Conservation (phyloP, 2,329 filamentous ascomycete species). For the Coniochaeta sp. region DNA sequence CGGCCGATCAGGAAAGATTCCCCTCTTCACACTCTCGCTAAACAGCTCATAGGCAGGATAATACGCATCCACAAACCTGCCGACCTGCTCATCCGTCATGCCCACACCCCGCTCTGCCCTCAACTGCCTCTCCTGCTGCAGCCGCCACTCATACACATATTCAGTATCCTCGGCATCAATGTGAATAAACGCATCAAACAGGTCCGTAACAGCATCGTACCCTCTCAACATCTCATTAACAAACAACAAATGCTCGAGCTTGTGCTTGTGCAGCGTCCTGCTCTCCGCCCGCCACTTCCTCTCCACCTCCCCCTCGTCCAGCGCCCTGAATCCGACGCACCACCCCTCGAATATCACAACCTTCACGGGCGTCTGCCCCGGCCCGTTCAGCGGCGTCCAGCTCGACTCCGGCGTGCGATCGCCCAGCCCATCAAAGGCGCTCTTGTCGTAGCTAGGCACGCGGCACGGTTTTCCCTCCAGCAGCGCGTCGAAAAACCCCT, state of each 20-base stretch:
- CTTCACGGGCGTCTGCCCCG: conserved; percentile 39
- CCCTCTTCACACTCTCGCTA: conserved; percentile 49
- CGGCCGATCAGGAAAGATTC: conserved; percentile 43
- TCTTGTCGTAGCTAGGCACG: conserved; percentile 79
- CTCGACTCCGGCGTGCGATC: conserved; percentile 58
- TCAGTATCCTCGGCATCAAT: conserved; percentile 63
- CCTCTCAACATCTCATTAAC: conserved; percentile 39
- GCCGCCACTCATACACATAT: conserved; percentile 79
- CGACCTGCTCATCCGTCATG: conserved; percentile 77
- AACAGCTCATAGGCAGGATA: conserved; percentile 69
- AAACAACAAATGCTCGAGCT: conserved; percentile 40
- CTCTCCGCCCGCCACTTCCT: conserved; percentile 38
- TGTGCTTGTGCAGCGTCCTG: conserved; percentile 41
- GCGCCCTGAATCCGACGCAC: conserved; percentile 76
- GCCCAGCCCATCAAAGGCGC: conserved; percentile 65
- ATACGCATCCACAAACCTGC: conserved; percentile 63
- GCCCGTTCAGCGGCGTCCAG: conserved; percentile 54
- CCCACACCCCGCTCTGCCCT: conserved; percentile 60
- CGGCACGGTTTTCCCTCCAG: conserved; percentile 43
- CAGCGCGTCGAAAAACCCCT: conserved; percentile 53
- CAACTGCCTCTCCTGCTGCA: conserved; percentile 71
- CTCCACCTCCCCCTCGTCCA: conserved; percentile 44
- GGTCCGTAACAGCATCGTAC: conserved; percentile 43
- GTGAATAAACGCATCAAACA: conserved; percentile 49
- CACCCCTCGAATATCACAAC: conserved; percentile 84